Evolutionary conservation across 2,329 filamentous ascomycete genomes (phyloP).

Genomic region (Eurotiales sp.): DNA sequence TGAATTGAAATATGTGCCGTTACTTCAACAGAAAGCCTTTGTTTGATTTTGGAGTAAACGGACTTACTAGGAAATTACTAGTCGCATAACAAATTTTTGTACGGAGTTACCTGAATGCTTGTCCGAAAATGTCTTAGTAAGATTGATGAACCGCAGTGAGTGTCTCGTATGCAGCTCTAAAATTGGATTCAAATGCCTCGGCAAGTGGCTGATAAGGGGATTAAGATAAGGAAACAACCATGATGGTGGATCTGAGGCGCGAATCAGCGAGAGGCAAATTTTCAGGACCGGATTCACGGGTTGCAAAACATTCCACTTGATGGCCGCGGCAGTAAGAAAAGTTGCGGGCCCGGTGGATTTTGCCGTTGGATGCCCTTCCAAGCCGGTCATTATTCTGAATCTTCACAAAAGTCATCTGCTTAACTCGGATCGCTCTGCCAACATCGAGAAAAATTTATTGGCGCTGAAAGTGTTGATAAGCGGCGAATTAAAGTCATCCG

Average conservation of each 20-base stretch:
- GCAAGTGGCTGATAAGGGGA: background rate
- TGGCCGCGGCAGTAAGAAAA: background rate
- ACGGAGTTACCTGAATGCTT: no score
- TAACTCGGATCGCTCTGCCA: background rate
- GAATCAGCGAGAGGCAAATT: slow-evolving; percentile 3
- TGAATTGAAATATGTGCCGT: no score
- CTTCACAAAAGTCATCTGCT: background rate
- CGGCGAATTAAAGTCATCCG: background rate
- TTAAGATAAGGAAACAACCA: background rate
- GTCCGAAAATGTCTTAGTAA: no score
- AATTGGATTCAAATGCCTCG: no score
- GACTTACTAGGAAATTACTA: no score
- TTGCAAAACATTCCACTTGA: background rate
- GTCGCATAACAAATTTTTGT: no score
- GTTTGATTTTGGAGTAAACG: no score
- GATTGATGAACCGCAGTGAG: no score
- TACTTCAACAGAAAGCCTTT: no score
- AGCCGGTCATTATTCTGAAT: no score
- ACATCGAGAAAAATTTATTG: background rate
- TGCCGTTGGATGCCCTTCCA: background rate
- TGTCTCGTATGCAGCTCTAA: no score
- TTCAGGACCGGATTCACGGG: background rate
- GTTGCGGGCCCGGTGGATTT: background rate
- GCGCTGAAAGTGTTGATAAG: no score
- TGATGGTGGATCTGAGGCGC: background rate